Conservation (phyloP, 768 basidiomycete genomes). For the Amanita pseudoporphyria region DNA sequence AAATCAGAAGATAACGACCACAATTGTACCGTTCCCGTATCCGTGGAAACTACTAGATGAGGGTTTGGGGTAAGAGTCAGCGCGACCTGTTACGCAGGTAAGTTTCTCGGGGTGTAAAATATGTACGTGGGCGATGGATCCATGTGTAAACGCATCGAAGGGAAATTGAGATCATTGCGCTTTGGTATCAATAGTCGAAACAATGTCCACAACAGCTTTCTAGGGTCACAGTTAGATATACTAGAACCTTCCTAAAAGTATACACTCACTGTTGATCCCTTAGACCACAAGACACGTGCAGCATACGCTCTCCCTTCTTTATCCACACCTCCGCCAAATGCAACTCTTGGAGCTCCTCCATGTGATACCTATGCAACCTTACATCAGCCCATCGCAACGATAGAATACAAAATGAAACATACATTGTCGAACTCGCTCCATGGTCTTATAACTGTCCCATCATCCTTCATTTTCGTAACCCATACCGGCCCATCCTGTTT, state of each 20-base stretch:
- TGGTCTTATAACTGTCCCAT: conserved; percentile 18
- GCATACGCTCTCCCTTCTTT: conserved; percentile 43
- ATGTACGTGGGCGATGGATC: conserved; percentile 58
- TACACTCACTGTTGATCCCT: conserved; percentile 35
- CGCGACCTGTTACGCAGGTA: not conserved
- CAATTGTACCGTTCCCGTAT: conserved; percentile 68
- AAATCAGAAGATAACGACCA: conserved; percentile 24
- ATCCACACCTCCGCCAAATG: conserved; percentile 50
- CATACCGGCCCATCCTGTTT: conserved; percentile 44
- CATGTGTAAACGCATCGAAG: conserved; percentile 58
- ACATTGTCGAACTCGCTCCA: not conserved
- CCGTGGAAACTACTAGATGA: conserved; percentile 50
- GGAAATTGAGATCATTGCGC: conserved; percentile 48
- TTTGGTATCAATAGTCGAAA: conserved; percentile 36
- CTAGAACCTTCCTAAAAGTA: not conserved
- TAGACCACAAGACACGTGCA: conserved; percentile 61
- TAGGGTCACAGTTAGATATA: conserved; percentile 15
- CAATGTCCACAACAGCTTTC: conserved; percentile 48
- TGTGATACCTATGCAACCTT: conserved; percentile 27
- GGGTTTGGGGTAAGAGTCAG: not conserved
- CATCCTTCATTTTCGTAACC: conserved; percentile 41
- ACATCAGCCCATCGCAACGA: not conserved
- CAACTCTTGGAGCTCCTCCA: conserved; percentile 31
- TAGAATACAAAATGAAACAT: not conserved
- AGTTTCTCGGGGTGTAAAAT: conserved; percentile 1